These are phyloP conservation scores for Emmonsia crescens DNA, from an alignment of 2,329 filamentous ascomycete genomes.

Conservation along the genomic window DNA sequence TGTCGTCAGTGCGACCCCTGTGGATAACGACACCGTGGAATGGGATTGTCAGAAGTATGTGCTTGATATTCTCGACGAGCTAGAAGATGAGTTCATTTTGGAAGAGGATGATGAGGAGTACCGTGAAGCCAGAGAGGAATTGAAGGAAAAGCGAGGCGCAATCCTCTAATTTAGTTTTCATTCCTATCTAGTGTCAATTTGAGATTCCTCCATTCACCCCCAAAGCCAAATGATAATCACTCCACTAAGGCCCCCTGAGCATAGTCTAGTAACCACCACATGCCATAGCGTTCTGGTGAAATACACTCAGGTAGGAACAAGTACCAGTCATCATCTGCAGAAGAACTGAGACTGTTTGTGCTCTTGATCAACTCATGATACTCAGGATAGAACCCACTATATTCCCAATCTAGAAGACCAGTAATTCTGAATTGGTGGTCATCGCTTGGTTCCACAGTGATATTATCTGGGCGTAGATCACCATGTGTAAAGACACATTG, in stretches of 20 bases:
- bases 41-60: conserved; percentile 20
- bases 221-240: neutral
- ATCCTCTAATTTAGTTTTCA: neutral
- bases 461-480: conserved; percentile 19
- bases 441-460: conserved; percentile 14
- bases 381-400: conserved; percentile 20
- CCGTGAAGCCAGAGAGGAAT: conserved; percentile 9
- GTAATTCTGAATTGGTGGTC: conserved; percentile 13
- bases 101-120: conserved; percentile 14
- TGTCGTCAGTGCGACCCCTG: conserved; percentile 7
- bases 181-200: neutral
- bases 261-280: conserved; percentile 19
- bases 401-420: conserved; percentile 21
- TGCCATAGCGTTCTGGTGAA: conserved; percentile 15
- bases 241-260: conserved; percentile 6
- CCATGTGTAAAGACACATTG: conserved; percentile 19
- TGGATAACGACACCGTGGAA: conserved; percentile 16
- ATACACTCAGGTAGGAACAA: conserved; percentile 17
- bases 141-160: conserved; percentile 11
- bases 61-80: conserved; percentile 14
- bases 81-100: conserved; percentile 13
- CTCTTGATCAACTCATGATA: conserved; percentile 18
- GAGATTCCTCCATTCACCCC: neutral
- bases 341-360: conserved; percentile 15
- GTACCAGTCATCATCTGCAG: conserved; percentile 18